Percentiles rank a stretch among this genome's conserved stretches.
Evolutionary conservation across 306 rosid species (phyloP).

Genomic region (Nissolia schottii): DNA sequence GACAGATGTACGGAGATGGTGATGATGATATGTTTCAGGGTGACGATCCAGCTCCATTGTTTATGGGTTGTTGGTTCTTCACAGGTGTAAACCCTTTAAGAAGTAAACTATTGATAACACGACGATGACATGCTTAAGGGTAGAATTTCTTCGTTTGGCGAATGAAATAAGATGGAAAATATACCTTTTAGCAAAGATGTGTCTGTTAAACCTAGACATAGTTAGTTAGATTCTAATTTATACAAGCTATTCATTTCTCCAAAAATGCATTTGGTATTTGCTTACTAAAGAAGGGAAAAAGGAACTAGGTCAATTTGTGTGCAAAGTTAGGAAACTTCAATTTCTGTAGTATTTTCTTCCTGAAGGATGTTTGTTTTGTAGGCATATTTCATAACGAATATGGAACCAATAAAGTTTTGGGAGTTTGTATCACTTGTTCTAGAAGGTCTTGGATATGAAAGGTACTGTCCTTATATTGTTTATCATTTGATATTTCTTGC

Average conservation of each 20-base stretch:
- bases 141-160: slow-evolving; percentile 8
- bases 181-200: neutral
- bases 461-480: slow-evolving; percentile 50
- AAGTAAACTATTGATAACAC: slow-evolving; percentile 14
- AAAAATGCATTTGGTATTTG: neutral
- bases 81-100: neutral
- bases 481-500: slow-evolving; percentile 10
- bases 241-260: slow-evolving; percentile 2
- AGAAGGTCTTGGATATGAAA: slow-evolving; percentile 88
- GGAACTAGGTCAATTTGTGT: too few species aligned
- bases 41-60: neutral
- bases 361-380: slow-evolving; percentile 38
- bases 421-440: slow-evolving; percentile 77
- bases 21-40: neutral
- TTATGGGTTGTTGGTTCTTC: neutral
- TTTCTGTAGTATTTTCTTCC: neutral
- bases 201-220: neutral
- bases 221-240: neutral
- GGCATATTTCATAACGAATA: slow-evolving; percentile 95
- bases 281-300: neutral
- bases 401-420: slow-evolving; percentile 93
- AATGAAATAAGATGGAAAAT: slow-evolving; percentile 10
- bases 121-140: neutral
- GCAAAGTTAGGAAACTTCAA: slow-evolving; percentile 3
- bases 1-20: neutral